Base-by-base conservation (phyloP, 306 rosid genomes). In the Rosa rugosa region DNA sequence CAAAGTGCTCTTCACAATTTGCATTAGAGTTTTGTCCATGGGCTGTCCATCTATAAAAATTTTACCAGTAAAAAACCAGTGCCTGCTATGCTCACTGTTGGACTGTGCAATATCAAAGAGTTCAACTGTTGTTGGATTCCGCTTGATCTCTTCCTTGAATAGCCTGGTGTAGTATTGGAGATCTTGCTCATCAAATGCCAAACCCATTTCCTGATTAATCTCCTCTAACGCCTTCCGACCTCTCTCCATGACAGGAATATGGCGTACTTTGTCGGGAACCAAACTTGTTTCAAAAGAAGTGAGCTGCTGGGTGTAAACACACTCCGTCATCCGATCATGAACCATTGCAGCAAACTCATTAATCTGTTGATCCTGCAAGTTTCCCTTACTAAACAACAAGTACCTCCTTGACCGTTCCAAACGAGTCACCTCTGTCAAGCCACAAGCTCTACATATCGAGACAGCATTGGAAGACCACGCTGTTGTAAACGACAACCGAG, bases 391-490 rank as follows among this genome's bases (percentile, higher is more conserved):
- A 36, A 80, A 86, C 85, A 94, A 72, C 85, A 89, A 86, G 80
- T 94, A 94, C 85, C 96, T 89, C 91, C 98, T 85, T 0, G 98
- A 94, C 17, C 97, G 88, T 63, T 92, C 98, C 93, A 94, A 69
- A 69, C 97, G 92, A 40, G 84, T 85, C 82, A 92, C 94, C 86
- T 92, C 98, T 4, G 90, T 83, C 89, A 94, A 84, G 71, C 94
- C 98, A 83, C 98, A 92, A 1, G 97, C 97, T 73, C 59, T 89
- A 81, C 96, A 94, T 77, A 94, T 89, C 16, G 98, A 90, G 11
- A 94, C 91, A 11, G 97, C 98, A 87, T 94, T 94, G 11, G 98
- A 68, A 69, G 98, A 94, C 98, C 98, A 94, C 0, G 98, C 93
- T 25, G 98, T 94, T 45, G 94, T 92, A 80, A 94, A 94, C 1